These are phyloP conservation scores for Silene coronaria DNA, from an alignment of 179 eudicot species.

Conservation along the genomic window DNA sequence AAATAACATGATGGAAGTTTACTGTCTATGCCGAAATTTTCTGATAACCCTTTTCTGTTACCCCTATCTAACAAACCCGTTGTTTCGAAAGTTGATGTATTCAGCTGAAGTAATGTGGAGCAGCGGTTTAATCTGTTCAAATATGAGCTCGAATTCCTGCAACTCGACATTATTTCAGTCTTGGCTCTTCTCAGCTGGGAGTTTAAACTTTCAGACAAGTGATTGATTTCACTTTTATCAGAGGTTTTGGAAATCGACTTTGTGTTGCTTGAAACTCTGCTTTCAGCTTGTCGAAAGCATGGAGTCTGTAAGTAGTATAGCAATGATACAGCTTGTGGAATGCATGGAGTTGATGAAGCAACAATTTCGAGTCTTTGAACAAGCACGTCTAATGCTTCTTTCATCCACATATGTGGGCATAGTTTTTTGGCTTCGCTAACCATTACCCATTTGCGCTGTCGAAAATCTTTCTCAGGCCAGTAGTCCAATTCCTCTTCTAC, in stretches of 20 bases:
- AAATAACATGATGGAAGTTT: neutral
- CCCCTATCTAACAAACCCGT: neutral
- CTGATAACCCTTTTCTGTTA: neutral
- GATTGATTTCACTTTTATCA: neutral
- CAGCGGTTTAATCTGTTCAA: neutral
- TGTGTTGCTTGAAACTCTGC: neutral
- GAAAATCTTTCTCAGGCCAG: slow-evolving; percentile 8
- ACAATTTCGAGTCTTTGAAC: neutral
- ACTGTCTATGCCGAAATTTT: neutral
- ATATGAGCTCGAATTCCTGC: neutral
- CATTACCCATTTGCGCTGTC: slow-evolving; percentile 10
- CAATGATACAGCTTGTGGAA: neutral
- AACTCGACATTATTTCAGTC: neutral
- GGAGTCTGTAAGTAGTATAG: neutral
- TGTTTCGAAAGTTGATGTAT: neutral
- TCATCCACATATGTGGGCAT: slow-evolving; percentile 8
- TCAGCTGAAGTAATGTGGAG: neutral
- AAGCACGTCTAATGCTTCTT: neutral
- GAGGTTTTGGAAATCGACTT: neutral
- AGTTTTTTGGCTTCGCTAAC: neutral
- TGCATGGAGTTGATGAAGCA: neutral
- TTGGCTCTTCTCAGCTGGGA: neutral
- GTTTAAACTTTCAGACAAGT: neutral
- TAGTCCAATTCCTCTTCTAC: slow-evolving; percentile 1
- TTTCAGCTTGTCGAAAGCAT: neutral